Percentiles rank a stretch among this genome's conserved stretches.
Evolutionary conservation across 371 early-diverging fungal species (phyloP).

Genomic region (Rhizomucor miehei): DNA sequence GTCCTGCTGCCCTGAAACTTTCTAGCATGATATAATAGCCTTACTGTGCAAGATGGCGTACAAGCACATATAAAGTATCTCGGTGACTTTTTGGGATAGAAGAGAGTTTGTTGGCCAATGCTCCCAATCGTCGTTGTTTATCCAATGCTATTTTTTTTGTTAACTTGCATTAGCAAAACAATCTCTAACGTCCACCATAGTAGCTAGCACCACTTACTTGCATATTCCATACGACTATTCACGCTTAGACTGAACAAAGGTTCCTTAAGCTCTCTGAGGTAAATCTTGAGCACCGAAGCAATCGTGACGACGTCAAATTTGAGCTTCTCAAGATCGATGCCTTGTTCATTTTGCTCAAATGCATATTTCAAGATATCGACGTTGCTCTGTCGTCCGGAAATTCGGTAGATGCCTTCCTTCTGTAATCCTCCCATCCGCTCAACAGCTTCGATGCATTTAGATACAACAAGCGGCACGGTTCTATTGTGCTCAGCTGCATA

Average conservation of each 20-base stretch:
- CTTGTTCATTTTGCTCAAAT: constrained; percentile 55
- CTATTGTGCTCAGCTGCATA: constrained; percentile 42
- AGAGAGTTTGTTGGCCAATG: constrained; percentile 23
- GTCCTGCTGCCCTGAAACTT: no score
- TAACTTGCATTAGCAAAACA: no score
- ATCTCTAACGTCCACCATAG: neutral
- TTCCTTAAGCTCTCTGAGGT: constrained; percentile 60
- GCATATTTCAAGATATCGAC: constrained; percentile 47
- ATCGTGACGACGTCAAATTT: constrained; percentile 57
- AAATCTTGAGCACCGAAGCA: constrained; percentile 62
- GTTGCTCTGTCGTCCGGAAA: constrained; percentile 62
- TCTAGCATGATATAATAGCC: neutral
- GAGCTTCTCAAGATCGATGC: constrained; percentile 34
- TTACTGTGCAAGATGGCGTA: constrained; percentile 56
- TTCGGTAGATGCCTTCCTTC: constrained; percentile 70
- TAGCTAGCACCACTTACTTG: constrained; percentile 32
- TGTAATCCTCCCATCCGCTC: constrained; percentile 60
- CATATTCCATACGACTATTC: constrained; percentile 54
- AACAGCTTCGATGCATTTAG: constrained; percentile 59
- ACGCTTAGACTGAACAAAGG: constrained; percentile 56
- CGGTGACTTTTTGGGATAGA: constrained; percentile 41
- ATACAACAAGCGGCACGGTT: constrained; percentile 55
- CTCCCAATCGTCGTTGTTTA: constrained; percentile 23
- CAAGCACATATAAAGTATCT: constrained; percentile 46
- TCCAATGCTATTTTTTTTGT: constrained; percentile 28